Conservation (phyloP, 495 filamentous ascomycete genomes). For the Penicillium steckii region DNA sequence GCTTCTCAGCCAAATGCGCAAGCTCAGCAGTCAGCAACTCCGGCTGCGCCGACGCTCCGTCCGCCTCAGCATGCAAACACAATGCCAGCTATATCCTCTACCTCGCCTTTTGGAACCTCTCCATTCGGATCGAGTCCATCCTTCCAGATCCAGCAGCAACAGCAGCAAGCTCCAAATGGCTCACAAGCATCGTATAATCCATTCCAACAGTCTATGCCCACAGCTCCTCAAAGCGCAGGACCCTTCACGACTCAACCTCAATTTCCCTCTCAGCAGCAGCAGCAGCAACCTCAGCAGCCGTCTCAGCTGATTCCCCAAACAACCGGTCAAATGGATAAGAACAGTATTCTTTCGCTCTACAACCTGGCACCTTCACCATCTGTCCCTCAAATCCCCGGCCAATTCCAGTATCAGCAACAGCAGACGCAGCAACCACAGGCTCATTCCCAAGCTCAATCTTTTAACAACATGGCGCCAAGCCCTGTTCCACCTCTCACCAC, state of each 20-base stretch:
- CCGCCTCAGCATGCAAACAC: conserved; percentile 43
- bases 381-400: conserved; percentile 33
- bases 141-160: conserved; percentile 35
- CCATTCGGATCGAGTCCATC: conserved; percentile 38
- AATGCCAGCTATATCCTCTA: conserved; percentile 37
- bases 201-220: conserved; percentile 33
- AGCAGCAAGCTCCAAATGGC: conserved; percentile 27
- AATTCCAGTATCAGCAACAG: conserved; percentile 25
- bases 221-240: conserved; percentile 27
- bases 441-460: not conserved
- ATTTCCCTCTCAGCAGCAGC: conserved; percentile 27
- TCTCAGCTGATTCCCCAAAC: conserved; percentile 44
- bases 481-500: conserved; percentile 21
- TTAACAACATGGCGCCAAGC: conserved; percentile 11
- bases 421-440: not conserved
- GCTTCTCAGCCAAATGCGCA: conserved; percentile 34
- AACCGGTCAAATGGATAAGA: conserved; percentile 65
- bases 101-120: conserved; percentile 32
- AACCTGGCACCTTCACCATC: conserved; percentile 69
- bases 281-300: conserved; percentile 27
- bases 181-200: conserved; percentile 37
- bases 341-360: conserved; percentile 84
- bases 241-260: conserved; percentile 25
- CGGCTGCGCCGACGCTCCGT: conserved; percentile 26
- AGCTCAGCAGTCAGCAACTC: conserved; percentile 30